phyloP scores from a whole-genome alignment of 2,329 filamentous ascomycete species.

The Rutstroemia sp. region DNA sequence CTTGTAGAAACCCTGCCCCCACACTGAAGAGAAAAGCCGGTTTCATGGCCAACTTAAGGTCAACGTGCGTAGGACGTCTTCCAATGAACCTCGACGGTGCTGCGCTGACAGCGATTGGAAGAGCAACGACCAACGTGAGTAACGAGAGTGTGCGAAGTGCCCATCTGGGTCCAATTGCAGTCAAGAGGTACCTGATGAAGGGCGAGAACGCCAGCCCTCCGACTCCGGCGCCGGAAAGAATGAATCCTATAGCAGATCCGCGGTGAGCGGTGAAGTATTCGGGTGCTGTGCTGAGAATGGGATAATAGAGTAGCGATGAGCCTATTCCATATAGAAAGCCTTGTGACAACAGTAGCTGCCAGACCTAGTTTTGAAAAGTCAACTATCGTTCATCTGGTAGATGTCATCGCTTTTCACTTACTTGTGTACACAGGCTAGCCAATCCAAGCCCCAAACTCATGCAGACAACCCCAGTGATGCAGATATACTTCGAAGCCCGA shows the following conservation, averaged over 20 bases:
- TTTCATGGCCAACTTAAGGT: constrained; percentile 31
- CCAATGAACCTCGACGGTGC: constrained; percentile 34
- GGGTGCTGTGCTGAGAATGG: constrained; percentile 38
- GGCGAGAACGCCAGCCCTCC: constrained; percentile 38
- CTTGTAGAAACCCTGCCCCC: constrained; percentile 35
- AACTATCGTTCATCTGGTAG: not conserved
- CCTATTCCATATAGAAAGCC: constrained; percentile 40
- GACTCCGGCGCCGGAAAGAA: constrained; percentile 36
- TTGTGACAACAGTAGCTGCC: constrained; percentile 39
- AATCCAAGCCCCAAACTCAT: constrained; percentile 38
- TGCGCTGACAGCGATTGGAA: constrained; percentile 35
- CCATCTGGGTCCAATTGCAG: constrained; percentile 36
- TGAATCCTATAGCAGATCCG: constrained; percentile 39
- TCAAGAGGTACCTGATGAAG: constrained; percentile 34
- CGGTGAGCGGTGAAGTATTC: constrained; percentile 43
- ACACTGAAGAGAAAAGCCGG: constrained; percentile 37
- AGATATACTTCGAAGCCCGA: constrained; percentile 32
- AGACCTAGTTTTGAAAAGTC: constrained; percentile 26
- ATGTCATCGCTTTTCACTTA: constrained; percentile 3
- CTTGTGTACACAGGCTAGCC: constrained; percentile 30
- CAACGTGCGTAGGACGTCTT: constrained; percentile 33
- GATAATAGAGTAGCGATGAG: constrained; percentile 35
- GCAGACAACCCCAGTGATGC: constrained; percentile 34
- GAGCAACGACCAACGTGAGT: constrained; percentile 32
- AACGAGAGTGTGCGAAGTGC: constrained; percentile 36